Percentiles rank a stretch among this genome's conserved stretches.
Evolutionary conservation across 345 rosid genomes (phyloP).

Genomic region (Gossypium anomalum): DNA sequence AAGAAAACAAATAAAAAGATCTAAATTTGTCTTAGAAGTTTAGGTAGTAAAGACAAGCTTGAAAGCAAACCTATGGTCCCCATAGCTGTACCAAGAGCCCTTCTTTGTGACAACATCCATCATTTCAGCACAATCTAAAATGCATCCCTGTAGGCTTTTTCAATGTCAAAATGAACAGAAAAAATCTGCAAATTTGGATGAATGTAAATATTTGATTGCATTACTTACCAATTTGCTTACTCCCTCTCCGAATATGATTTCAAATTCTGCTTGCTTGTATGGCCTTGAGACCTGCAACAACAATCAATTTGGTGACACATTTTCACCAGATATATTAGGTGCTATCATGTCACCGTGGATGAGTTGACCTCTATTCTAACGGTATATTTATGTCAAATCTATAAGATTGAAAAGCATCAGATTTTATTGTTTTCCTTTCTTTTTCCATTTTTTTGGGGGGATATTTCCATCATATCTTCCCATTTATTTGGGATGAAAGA

Average conservation of each 20-base stretch:
- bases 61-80: constrained; percentile 64
- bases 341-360: not conserved
- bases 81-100: constrained; percentile 97
- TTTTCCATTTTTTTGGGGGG: not conserved
- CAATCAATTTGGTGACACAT: not conserved
- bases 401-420: not conserved
- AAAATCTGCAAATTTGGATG: not conserved
- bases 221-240: constrained; percentile 80
- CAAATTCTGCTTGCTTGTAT: constrained; percentile 94
- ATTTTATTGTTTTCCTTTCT: not conserved
- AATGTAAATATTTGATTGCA: constrained; percentile 10
- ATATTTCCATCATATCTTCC: not conserved
- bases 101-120: constrained; percentile 80
- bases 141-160: constrained; percentile 60
- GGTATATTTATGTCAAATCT: not conserved
- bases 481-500: not conserved
- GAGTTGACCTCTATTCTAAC: not conserved
- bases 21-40: not conserved
- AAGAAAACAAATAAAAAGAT: not conserved
- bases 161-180: constrained; percentile 17
- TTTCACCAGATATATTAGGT: not conserved
- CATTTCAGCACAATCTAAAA: constrained; percentile 84
- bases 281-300: constrained; percentile 79
- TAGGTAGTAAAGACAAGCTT: constrained; percentile 5
- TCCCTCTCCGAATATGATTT: constrained; percentile 95